Conservation (phyloP, 768 basidiomycete genomes). For the Lactarius akahatsu region DNA sequence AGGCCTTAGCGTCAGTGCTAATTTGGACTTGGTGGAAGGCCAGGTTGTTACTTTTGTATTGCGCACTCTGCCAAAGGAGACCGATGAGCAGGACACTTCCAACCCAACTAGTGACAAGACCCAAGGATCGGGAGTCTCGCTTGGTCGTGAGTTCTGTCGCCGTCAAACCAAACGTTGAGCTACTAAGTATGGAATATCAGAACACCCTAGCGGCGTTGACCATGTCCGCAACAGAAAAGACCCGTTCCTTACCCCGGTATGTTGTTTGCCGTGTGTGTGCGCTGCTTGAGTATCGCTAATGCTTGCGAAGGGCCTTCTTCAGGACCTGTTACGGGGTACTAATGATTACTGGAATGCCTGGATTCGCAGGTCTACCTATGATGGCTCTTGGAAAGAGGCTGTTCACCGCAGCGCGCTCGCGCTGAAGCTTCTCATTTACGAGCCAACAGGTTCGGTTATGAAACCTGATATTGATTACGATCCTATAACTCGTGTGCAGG, state of each 20-base stretch:
- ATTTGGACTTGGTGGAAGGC: constrained; percentile 73
- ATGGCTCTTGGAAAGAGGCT: constrained; percentile 93
- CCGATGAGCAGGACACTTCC: constrained; percentile 31
- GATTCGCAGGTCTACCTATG: constrained; percentile 87
- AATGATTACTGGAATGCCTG: constrained; percentile 84
- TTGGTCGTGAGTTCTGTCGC: constrained; percentile 39
- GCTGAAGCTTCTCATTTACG: constrained; percentile 88
- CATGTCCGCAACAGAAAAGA: constrained; percentile 58
- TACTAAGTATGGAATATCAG: constrained; percentile 30
- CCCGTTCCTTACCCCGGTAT: constrained; percentile 66
- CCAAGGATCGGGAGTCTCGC: constrained; percentile 45
- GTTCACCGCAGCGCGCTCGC: constrained; percentile 93
- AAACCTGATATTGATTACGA: constrained; percentile 3
- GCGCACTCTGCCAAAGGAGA: constrained; percentile 58
- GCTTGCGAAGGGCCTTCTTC: constrained; percentile 50
- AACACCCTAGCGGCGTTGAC: constrained; percentile 45
- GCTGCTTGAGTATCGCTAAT: background rate
- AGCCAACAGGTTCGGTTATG: constrained; percentile 66
- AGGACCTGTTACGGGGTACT: constrained; percentile 62
- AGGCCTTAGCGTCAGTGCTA: constrained; percentile 59
- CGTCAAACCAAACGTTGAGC: background rate
- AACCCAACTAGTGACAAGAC: constrained; percentile 43
- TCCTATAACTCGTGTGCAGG: constrained; percentile 43
- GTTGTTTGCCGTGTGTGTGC: constrained; percentile 6
- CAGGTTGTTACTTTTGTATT: constrained; percentile 90